Percentiles rank a stretch among this genome's conserved stretches.
phyloP scores from a whole-genome alignment of 371 early-diverging fungal genomes.

The Rhizopus microsporus region DNA sequence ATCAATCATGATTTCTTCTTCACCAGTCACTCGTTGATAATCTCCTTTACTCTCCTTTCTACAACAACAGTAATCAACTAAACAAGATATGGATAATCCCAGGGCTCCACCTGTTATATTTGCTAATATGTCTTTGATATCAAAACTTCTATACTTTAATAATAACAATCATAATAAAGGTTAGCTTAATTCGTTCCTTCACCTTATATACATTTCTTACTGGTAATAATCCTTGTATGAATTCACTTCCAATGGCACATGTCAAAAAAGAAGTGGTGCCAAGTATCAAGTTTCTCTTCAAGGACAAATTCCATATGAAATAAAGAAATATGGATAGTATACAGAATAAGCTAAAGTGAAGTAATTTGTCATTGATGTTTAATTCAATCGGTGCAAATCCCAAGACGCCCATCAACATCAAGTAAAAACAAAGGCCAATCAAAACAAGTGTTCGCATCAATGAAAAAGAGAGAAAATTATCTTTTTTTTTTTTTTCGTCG shows the following conservation, averaged over 20 bases:
- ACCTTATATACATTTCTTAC: conserved; percentile 20
- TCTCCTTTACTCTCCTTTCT: conserved; percentile 42
- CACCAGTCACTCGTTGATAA: conserved; percentile 30
- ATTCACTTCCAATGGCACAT: conserved; percentile 42
- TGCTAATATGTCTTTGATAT: conserved; percentile 47
- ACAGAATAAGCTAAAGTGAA: conserved; percentile 42
- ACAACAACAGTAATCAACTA: conserved; percentile 30
- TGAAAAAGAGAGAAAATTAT: neutral
- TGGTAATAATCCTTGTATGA: conserved; percentile 48
- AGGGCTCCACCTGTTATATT: conserved; percentile 37
- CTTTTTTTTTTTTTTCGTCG: neutral
- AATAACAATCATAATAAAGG: neutral
- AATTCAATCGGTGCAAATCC: conserved; percentile 51
- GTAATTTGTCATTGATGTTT: conserved; percentile 43
- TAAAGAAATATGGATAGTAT: conserved; percentile 39
- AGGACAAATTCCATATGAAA: conserved; percentile 47
- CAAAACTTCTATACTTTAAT: conserved; percentile 50
- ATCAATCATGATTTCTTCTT: neutral
- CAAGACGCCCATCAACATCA: conserved; percentile 41
- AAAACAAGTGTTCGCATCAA: conserved; percentile 43
- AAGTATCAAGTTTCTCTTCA: conserved; percentile 39
- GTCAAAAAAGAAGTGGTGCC: conserved; percentile 24
- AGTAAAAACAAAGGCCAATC: conserved; percentile 32
- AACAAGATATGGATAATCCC: conserved; percentile 35
- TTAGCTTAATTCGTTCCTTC: neutral